phyloP scores from a whole-genome alignment of 768 basidiomycete species.

The Krasilnikovozyma curviuscula region DNA sequence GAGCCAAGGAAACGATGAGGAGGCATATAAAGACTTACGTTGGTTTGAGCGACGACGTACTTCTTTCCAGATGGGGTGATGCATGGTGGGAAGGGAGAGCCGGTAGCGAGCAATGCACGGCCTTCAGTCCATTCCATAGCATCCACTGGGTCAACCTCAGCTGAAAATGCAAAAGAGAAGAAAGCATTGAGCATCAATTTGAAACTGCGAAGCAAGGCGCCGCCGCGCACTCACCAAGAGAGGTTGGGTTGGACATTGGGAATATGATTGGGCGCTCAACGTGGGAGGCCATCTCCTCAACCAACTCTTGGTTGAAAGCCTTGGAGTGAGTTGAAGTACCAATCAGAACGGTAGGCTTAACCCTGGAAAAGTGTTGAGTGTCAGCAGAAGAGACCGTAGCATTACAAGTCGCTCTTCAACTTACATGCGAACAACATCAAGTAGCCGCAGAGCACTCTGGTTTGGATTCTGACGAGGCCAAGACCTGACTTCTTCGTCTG shows the following conservation, averaged over 20 bases:
- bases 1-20: neutral
- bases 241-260: conserved; percentile 64
- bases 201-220: conserved; percentile 29
- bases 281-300: conserved; percentile 39
- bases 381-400: too few relatives aligned
- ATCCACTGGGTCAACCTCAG: conserved; percentile 26
- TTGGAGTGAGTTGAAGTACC: conserved; percentile 63
- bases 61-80: conserved; percentile 45
- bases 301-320: conserved; percentile 39
- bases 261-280: conserved; percentile 25
- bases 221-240: conserved; percentile 54
- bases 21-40: neutral
- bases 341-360: conserved; percentile 64
- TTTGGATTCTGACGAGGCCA: conserved; percentile 22
- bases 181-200: neutral
- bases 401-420: too few relatives aligned
- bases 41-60: conserved; percentile 26
- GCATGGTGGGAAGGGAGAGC: conserved; percentile 61
- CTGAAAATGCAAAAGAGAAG: neutral
- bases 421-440: conserved; percentile 47
- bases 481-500: conserved; percentile 18
- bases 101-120: conserved; percentile 60
- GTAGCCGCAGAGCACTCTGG: conserved; percentile 19
- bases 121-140: conserved; percentile 62
- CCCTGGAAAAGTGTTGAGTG: too few relatives aligned